Conservation (phyloP, 306 rosid genomes). For the Castanopsis chinensis region DNA sequence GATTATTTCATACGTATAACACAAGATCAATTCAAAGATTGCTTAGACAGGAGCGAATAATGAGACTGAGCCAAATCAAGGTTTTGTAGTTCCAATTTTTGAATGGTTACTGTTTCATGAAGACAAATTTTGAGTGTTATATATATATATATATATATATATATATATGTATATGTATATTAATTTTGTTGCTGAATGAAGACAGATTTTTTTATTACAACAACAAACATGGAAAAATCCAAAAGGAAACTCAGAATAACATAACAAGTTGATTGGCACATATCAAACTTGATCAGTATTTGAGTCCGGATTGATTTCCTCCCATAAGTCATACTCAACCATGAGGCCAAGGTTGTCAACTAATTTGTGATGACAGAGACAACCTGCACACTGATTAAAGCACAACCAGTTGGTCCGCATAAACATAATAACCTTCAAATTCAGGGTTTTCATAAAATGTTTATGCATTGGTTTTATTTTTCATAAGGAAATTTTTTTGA, state of each 20-base stretch:
- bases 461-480: neutral
- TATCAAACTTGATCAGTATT: slow-evolving; percentile 49
- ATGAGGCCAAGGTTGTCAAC: slow-evolving; percentile 84
- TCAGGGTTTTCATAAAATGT: neutral
- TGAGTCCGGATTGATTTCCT: slow-evolving; percentile 37
- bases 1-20: slow-evolving; percentile 28
- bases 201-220: neutral
- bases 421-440: neutral
- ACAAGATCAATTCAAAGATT: slow-evolving; percentile 4
- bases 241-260: neutral
- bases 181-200: too few species aligned
- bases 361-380: slow-evolving; percentile 68
- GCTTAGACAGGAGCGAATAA: slow-evolving; percentile 30
- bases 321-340: slow-evolving; percentile 66
- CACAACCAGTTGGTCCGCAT: slow-evolving; percentile 27
- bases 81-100: slow-evolving; percentile 6
- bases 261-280: slow-evolving; percentile 1
- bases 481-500: neutral
- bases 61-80: neutral
- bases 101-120: slow-evolving; percentile 24
- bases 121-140: slow-evolving; percentile 18
- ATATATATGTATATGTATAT: too few species aligned
- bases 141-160: too few species aligned
- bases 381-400: slow-evolving; percentile 77
- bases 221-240: slow-evolving; percentile 16